Evolutionary conservation across 2,329 filamentous ascomycete genomes (phyloP), one percentile per base, ranked within the genome.

Genomic region (Lachnum nothofagi): DNA sequence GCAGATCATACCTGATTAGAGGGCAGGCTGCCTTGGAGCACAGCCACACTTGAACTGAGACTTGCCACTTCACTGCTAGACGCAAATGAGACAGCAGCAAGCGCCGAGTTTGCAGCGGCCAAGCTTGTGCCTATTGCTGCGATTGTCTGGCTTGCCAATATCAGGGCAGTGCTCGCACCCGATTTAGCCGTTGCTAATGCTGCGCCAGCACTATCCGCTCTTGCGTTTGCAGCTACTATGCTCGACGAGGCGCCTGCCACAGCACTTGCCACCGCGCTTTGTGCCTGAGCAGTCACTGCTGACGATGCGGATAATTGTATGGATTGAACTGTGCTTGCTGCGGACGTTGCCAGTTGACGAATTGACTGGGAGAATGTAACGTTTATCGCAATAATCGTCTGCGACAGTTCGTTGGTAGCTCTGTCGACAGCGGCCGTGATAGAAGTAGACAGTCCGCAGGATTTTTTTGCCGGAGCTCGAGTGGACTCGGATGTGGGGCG

Each of bases 361-460:
- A 57, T 42, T 34, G 53, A 50, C 31, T 57, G 55, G n/a, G 50
- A 53, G 29, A 55, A 57, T 14, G 53, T 55, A 3, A 51, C 55
- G 33, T 57, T 57, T 3, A 57, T 46, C 10, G 49, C 50, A 29
- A 57, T 55, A 35, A 57, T 57, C 2, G 48, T 57, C n/a, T 53
- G 40, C 1, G 51, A 54, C 8, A 55, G 55, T 34, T 57, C 53
- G 19, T 55, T 53, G 4, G 53, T 55, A 20, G 55, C 55, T 27
- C 55, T 44, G 29, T 55, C 24, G 27, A 57, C 55, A n/a, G 51
- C 55, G n/a, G 55, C 55, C 16, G 19, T 38, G 22, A 55, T 52
- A 14, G 55, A 48, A 23, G 55, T 55, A 10, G 33, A 37, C 44
- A 48, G 25, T 55, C 53, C 43, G 53, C 51, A 27, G 53, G 48